These are phyloP conservation scores for Gnaphalium uliginosum DNA, from an alignment of 129 eudicot species.

Conservation along the genomic window DNA sequence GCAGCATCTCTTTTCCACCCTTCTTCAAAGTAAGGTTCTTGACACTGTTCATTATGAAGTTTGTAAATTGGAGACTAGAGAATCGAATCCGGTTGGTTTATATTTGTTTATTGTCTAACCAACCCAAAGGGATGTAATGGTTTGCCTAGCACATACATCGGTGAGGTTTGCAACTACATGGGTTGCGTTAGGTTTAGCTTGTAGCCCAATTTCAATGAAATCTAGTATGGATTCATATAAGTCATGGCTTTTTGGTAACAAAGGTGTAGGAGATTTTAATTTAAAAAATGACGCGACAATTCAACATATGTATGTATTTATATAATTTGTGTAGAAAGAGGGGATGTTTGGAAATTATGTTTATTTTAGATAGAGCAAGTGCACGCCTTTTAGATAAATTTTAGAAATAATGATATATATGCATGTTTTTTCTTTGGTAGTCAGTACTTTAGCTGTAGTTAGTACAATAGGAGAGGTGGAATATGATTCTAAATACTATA, in stretches of 20 bases:
- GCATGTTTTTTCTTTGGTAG: neutral
- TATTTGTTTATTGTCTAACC: neutral
- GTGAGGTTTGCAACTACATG: neutral
- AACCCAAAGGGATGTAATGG: neutral
- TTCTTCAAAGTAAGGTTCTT: conserved; percentile 62
- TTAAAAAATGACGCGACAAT: neutral
- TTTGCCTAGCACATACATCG: neutral
- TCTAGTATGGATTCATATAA: neutral
- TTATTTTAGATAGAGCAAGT: neutral
- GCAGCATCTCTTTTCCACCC: conserved; percentile 77
- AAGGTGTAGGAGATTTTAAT: neutral
- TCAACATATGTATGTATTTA: neutral
- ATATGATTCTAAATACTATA: neutral
- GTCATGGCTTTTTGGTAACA: neutral
- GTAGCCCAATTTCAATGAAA: neutral
- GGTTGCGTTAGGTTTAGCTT: neutral
- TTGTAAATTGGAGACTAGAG: neutral
- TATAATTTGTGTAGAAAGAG: neutral
- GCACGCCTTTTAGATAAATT: neutral
- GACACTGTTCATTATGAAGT: neutral
- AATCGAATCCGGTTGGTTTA: neutral
- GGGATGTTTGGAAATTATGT: neutral
- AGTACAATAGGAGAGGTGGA: neutral
- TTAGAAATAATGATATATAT: neutral
- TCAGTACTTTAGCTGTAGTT: neutral